These are phyloP conservation scores for Draba incana DNA, from an alignment of 345 rosid species.

Conservation along the genomic window DNA sequence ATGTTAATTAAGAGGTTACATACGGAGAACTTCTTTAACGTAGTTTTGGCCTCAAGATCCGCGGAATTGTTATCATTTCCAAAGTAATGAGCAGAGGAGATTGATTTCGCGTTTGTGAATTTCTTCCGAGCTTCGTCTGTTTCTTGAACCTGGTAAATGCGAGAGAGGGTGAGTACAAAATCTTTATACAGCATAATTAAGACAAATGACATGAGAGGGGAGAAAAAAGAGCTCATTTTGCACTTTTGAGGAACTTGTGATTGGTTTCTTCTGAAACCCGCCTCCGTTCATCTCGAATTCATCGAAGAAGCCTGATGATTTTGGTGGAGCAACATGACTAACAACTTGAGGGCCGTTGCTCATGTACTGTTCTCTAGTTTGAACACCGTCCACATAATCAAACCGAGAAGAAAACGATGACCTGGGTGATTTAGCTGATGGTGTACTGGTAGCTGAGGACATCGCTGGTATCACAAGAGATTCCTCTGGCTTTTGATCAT, in stretches of 20 bases:
- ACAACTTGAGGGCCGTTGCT: constrained; percentile 59
- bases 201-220: constrained; percentile 1
- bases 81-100: constrained; percentile 89
- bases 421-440: constrained; percentile 55
- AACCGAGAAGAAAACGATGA: constrained; percentile 79
- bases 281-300: constrained; percentile 79
- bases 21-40: constrained; percentile 91
- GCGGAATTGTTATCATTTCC: constrained; percentile 63
- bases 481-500: constrained; percentile 97
- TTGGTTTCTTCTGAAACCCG: constrained; percentile 67
- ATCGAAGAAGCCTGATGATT: constrained; percentile 76
- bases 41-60: constrained; percentile 65
- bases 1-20: constrained; percentile 27
- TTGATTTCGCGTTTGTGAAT: constrained; percentile 93
- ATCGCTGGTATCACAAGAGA: constrained; percentile 44
- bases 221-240: constrained; percentile 51
- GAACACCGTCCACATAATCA: constrained; percentile 75
- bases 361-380: constrained; percentile 55
- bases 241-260: constrained; percentile 61
- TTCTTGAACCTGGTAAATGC: constrained; percentile 61
- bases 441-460: constrained; percentile 47
- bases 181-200: neutral
- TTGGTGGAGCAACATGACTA: constrained; percentile 94
- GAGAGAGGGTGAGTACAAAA: constrained; percentile 6
- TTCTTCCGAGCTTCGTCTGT: constrained; percentile 91